phyloP scores from a whole-genome alignment of 768 basidiomycete genomes.

The Leccinum barrowsii region DNA sequence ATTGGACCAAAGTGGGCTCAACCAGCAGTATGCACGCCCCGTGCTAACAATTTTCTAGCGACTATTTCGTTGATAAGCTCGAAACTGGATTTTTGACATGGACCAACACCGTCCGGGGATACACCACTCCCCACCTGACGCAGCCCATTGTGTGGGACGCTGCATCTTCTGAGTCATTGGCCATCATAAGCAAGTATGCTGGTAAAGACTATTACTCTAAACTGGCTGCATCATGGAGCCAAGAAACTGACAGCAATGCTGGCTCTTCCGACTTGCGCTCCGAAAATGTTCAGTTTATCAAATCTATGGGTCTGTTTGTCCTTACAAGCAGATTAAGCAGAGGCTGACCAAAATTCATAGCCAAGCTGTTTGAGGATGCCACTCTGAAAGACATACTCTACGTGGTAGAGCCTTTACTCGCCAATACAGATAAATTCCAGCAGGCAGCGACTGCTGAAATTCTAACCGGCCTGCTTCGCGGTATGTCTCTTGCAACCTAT shows the following conservation, averaged over 20 bases:
- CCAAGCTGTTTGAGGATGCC: constrained; percentile 59
- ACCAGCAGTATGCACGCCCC: not conserved
- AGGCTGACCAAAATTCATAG: constrained; percentile 40
- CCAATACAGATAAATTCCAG: constrained; percentile 75
- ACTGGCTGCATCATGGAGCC: constrained; percentile 66
- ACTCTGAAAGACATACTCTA: constrained; percentile 50
- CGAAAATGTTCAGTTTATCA: constrained; percentile 48
- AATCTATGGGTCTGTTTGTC: constrained; percentile 42
- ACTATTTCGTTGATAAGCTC: constrained; percentile 68
- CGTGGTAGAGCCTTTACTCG: constrained; percentile 58
- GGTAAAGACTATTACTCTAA: constrained; percentile 56
- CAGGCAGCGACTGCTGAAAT: constrained; percentile 79
- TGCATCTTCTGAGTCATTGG: constrained; percentile 46
- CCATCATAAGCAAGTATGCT: constrained; percentile 47
- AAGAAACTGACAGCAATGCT: constrained; percentile 67
- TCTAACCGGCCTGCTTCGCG: constrained; percentile 70
- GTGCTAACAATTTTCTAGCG: constrained; percentile 27
- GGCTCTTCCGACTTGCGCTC: constrained; percentile 53
- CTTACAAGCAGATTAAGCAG: constrained; percentile 36
- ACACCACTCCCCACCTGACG: constrained; percentile 34
- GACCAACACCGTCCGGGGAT: constrained; percentile 61
- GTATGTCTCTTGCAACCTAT: constrained; percentile 35
- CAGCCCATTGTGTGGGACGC: constrained; percentile 51
- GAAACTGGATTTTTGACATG: constrained; percentile 78
- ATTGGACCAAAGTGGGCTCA: constrained; percentile 34